Evolutionary conservation across 768 basidiomycete genomes (phyloP), one percentile per base, ranked within the genome.

Genomic region (Lanmaoa rubissima): DNA sequence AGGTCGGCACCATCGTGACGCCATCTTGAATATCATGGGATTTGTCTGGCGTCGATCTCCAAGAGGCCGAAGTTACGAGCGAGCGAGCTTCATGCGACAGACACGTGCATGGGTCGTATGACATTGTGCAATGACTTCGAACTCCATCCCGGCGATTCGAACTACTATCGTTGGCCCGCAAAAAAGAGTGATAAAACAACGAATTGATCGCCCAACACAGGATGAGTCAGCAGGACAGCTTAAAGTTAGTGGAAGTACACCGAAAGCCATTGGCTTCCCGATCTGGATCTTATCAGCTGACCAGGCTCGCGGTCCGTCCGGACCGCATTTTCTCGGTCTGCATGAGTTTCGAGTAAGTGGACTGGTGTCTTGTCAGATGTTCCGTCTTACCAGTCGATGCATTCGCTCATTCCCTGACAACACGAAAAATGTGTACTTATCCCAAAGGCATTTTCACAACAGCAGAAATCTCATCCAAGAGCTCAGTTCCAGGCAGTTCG

Each of bases 91-190:
- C 90, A 95, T 92, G 48, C 84, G 78, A n/a, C 88, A 90, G 1
- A 92, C 91, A 36, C 93, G 81, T 4, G 93, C 93, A 41, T 79
- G 81, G 2, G 93, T 94, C 2, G 90, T 93, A 26, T 79, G 77
- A 67, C 93, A 94, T 78, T 78, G 83, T 54, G 91, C 90, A 53
- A 94, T 75, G 24, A 94, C 77, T 69, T 94, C 85, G 63, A 94
- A 94, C 61, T 92, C 79, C 89, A 94, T 92, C 5, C 4, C 1
- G 34, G 53, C 11, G n/a, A 21, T 19, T 34, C 9, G 36, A 31
- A 26, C 24, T 14, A 4, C 5, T n/a, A 19, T 28, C 28, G n/a
- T 32, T 19, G 31, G 9, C 31, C 31, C 31, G n/a, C 40, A 19
- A 19, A 40, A 41, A 2, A 44, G 13, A 28, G 10, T 10, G 28